phyloP scores from a whole-genome alignment of 1,284 basidiomycete species.

The Laetiporus sulphureus region DNA sequence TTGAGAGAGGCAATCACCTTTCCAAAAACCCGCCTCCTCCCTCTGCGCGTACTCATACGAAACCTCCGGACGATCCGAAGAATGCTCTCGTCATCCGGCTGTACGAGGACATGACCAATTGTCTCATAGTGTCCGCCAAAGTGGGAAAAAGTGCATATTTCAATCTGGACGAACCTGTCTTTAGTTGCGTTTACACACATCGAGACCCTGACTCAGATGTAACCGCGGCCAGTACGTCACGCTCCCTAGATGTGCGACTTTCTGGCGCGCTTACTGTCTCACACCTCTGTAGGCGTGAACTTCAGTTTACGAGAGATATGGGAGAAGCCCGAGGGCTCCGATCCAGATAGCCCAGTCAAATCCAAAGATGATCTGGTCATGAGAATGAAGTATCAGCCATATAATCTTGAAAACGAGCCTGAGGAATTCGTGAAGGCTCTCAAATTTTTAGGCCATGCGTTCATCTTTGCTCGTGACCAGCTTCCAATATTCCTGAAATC shows the following conservation, averaged over 20 bases:
- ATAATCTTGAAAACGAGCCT: conserved; percentile 55
- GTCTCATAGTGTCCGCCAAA: conserved; percentile 28
- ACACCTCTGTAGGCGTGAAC: conserved; percentile 39
- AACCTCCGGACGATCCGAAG: conserved; percentile 43
- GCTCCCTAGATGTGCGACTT: not conserved
- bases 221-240: not conserved
- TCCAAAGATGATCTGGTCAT: conserved; percentile 34
- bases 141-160: conserved; percentile 20
- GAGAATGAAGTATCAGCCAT: conserved; percentile 54
- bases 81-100: conserved; percentile 32
- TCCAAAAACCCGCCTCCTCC: conserved; percentile 23
- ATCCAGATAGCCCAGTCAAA: conserved; percentile 20
- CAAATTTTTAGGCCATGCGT: conserved; percentile 53
- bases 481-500: conserved; percentile 57
- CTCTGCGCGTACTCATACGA: conserved; percentile 15
- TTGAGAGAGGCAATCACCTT: conserved; percentile 48
- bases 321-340: conserved; percentile 27
- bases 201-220: conserved; percentile 1
- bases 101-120: conserved; percentile 36
- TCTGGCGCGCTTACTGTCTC: not conserved
- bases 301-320: conserved; percentile 47
- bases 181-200: conserved; percentile 28
- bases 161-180: conserved; percentile 24
- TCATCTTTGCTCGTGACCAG: conserved; percentile 63
- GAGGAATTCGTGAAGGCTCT: conserved; percentile 46